Conservation (phyloP, 345 rosid genomes). For the Gossypium thurberi region DNA sequence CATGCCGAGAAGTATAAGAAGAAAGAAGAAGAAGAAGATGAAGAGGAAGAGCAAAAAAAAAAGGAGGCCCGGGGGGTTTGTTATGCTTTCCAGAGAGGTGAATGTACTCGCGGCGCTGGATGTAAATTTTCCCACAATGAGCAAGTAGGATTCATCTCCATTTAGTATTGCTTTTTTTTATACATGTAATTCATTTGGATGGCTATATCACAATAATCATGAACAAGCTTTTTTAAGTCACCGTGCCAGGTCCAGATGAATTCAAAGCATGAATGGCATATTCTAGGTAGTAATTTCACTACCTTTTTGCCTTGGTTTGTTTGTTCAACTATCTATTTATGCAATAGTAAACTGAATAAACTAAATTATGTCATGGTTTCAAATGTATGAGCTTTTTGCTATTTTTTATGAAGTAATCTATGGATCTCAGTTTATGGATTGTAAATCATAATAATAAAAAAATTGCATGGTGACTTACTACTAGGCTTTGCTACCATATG, state of each 20-base stretch:
- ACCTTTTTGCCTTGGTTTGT: background rate
- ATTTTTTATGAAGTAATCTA: background rate
- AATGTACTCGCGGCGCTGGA: constrained; percentile 76
- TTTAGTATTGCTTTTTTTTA: background rate
- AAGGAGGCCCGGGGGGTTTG: constrained; percentile 93
- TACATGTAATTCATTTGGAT: background rate
- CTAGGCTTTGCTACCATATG: background rate
- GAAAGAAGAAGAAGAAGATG: constrained; percentile 90
- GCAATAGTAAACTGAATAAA: background rate
- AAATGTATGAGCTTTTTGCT: background rate
- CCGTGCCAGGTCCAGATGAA: background rate
- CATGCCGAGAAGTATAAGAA: constrained; percentile 65
- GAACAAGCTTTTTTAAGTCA: background rate
- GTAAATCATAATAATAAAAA: background rate
- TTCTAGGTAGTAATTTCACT: background rate
- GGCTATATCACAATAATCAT: background rate
- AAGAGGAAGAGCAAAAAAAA: constrained; percentile 50
- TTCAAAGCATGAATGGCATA: background rate
- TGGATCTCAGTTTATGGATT: background rate
- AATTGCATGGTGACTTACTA: background rate
- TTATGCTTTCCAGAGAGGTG: constrained; percentile 88
- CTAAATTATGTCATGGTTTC: background rate
- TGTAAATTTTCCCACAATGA: constrained; percentile 89
- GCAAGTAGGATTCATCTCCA: constrained; percentile 41
- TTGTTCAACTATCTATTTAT: background rate